phyloP scores from a whole-genome alignment of 805 yeast species.

The Zygotorulaspora chibaensis region DNA sequence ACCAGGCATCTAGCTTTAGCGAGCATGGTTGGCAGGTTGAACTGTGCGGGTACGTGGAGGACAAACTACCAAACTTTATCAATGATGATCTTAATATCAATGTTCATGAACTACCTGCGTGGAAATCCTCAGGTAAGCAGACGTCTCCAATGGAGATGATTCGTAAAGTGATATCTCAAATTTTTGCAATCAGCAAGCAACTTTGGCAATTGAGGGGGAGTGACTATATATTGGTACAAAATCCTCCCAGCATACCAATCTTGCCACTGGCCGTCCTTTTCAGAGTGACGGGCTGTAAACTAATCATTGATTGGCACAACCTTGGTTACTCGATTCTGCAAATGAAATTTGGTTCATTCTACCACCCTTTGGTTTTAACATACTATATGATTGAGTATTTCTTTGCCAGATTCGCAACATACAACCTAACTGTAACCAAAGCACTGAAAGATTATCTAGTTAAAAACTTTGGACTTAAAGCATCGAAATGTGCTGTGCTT shows the following conservation, averaged over 20 bases:
- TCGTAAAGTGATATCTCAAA: constrained; percentile 57
- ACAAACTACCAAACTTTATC: constrained; percentile 48
- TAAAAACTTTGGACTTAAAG: constrained; percentile 49
- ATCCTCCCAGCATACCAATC: constrained; percentile 91
- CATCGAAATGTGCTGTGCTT: constrained; percentile 54
- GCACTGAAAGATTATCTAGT: constrained; percentile 62
- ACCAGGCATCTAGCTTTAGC: constrained; percentile 81
- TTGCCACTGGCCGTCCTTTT: constrained; percentile 58
- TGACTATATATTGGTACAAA: constrained; percentile 70
- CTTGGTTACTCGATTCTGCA: constrained; percentile 80
- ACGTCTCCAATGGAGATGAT: constrained; percentile 17
- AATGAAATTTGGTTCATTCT: constrained; percentile 48
- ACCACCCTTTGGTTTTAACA: constrained; percentile 58
- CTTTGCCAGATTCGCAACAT: constrained; percentile 60
- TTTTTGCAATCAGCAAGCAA: constrained; percentile 42
- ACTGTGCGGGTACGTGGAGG: constrained; percentile 76
- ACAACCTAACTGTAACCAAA: constrained; percentile 76
- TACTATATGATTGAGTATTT: constrained; percentile 59
- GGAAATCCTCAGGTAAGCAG: neutral
- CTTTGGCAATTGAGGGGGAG: constrained; percentile 56
- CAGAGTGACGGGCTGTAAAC: constrained; percentile 51
- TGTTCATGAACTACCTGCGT: constrained; percentile 38
- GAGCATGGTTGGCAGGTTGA: constrained; percentile 66
- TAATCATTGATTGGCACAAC: constrained; percentile 95
- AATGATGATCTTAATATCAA: constrained; percentile 48